Percentiles rank a stretch among this genome's conserved stretches.
Conservation (phyloP, 306 rosid genomes). For the Casuarina glauca region DNA sequence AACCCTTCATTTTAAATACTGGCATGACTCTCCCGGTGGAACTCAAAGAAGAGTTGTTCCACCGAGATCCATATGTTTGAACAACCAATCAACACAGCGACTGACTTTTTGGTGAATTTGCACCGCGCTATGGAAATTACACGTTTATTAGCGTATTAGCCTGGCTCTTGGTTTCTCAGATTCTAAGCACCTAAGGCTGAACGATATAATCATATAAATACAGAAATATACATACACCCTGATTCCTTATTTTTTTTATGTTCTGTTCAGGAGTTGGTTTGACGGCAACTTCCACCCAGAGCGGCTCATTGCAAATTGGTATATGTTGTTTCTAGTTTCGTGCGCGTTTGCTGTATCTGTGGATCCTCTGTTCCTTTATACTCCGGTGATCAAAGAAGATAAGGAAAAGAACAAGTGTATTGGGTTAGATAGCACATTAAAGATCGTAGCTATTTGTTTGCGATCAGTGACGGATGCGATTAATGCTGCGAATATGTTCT, state of each 20-base stretch:
- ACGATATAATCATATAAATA: no score
- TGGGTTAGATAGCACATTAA: slow-evolving; percentile 61
- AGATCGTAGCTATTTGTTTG: slow-evolving; percentile 63
- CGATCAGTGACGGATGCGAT: slow-evolving; percentile 79
- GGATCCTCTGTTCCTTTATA: slow-evolving; percentile 85
- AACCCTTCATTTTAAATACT: no score
- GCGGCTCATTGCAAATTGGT: slow-evolving; percentile 82
- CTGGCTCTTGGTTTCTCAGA: no score
- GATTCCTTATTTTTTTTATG: not conserved
- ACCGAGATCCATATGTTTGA: no score
- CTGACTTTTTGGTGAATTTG: no score
- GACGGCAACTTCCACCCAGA: slow-evolving; percentile 31
- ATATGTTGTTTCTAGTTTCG: slow-evolving; percentile 71
- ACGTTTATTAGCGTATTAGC: no score
- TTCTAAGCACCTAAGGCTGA: no score
- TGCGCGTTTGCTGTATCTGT: slow-evolving; percentile 80
- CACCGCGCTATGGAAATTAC: no score
- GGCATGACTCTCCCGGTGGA: no score
- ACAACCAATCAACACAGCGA: no score
- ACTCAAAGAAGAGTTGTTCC: no score
- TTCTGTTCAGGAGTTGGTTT: slow-evolving; percentile 38
- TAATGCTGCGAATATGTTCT: slow-evolving; percentile 69
- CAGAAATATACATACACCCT: no score
- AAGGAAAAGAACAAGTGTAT: slow-evolving; percentile 47
- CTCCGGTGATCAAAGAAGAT: slow-evolving; percentile 66